Evolutionary conservation across 2,329 filamentous ascomycete species (phyloP).

Genomic region (Colletotrichum tamarilloi): DNA sequence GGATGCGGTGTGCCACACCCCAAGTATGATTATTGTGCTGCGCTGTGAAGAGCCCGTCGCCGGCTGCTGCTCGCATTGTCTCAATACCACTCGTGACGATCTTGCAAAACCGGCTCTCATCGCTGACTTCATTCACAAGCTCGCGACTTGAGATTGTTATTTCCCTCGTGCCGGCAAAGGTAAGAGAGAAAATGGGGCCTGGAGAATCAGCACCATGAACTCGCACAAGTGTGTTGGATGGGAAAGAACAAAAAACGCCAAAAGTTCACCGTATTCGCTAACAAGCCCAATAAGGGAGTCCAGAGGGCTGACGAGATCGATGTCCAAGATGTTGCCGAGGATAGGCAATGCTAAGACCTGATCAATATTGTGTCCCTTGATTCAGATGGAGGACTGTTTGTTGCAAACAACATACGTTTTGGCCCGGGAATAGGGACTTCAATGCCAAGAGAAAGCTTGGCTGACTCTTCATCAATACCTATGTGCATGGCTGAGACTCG

Average conservation of each 20-base stretch:
- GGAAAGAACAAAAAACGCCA: too few relatives aligned
- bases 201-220: too few relatives aligned
- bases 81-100: neutral
- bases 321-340: conserved; percentile 7
- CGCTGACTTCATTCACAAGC: neutral
- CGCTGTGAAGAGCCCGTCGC: conserved; percentile 2
- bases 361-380: too few relatives aligned
- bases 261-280: too few relatives aligned
- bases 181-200: too few relatives aligned
- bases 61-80: neutral
- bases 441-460: too few relatives aligned
- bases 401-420: too few relatives aligned
- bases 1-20: conserved; percentile 69
- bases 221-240: too few relatives aligned
- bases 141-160: neutral
- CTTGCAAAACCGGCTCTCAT: neutral
- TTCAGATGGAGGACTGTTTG: too few relatives aligned
- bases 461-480: too few relatives aligned
- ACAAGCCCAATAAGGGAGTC: conserved; percentile 13
- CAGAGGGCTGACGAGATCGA: conserved; percentile 4
- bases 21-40: conserved; percentile 15
- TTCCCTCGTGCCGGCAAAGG: neutral
- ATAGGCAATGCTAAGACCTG: neutral
- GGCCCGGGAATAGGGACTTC: too few relatives aligned
- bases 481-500: too few relatives aligned